Percentiles rank a stretch among this genome's conserved stretches.
Conservation (phyloP, 495 filamentous ascomycete genomes). For the Tuber indicum region DNA sequence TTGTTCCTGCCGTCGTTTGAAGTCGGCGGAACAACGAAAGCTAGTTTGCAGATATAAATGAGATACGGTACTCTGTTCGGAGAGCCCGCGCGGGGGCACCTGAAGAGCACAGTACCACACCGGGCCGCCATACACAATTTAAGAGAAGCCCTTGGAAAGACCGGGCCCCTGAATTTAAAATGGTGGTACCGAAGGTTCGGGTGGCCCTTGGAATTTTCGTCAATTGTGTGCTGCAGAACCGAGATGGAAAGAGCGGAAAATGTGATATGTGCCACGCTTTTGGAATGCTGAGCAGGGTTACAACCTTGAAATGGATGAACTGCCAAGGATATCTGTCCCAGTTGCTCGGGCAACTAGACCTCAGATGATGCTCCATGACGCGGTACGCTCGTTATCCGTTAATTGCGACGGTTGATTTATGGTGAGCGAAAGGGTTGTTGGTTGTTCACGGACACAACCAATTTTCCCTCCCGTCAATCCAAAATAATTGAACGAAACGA, state of each 20-base stretch:
- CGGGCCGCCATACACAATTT: conserved; percentile 39
- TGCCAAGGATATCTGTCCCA: conserved; percentile 30
- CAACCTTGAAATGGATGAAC: conserved; percentile 28
- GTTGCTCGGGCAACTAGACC: conserved; percentile 34
- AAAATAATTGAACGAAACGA: conserved; percentile 38
- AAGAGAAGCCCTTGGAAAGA: conserved; percentile 40
- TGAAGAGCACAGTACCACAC: conserved; percentile 37
- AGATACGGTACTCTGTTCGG: conserved; percentile 20
- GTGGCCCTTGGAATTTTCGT: conserved; percentile 39
- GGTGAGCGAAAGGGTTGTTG: not conserved
- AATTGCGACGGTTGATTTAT: conserved; percentile 26
- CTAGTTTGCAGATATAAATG: conserved; percentile 33
- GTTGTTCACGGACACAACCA: conserved; percentile 24
- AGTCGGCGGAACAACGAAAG: conserved; percentile 24
- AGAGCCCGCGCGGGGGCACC: conserved; percentile 35
- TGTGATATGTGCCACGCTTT: conserved; percentile 39
- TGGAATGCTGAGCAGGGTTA: conserved; percentile 33
- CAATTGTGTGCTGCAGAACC: conserved; percentile 36
- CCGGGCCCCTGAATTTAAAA: conserved; percentile 40
- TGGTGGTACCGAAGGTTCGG: conserved; percentile 38
- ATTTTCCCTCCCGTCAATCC: conserved; percentile 36
- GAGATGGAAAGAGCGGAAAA: conserved; percentile 38
- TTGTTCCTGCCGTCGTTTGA: conserved; percentile 29
- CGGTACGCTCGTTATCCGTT: conserved; percentile 35
- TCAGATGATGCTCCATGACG: conserved; percentile 19